phyloP scores from a whole-genome alignment of 345 rosid species.

The Aethionema arabicum region DNA sequence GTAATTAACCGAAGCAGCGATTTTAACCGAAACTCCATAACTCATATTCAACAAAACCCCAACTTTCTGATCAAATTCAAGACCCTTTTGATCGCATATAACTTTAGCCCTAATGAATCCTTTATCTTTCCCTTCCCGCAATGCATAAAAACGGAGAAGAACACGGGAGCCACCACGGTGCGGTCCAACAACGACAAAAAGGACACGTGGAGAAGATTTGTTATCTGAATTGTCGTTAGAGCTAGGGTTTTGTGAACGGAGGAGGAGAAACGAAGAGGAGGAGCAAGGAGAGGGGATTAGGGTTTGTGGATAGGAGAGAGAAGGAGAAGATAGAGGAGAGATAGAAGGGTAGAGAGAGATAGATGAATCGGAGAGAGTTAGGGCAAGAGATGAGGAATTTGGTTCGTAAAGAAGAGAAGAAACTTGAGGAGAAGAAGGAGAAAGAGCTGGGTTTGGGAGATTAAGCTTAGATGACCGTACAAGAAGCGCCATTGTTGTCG shows the following conservation, averaged over 20 bases:
- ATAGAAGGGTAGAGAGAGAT: slow-evolving; percentile 61
- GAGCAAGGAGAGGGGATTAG: slow-evolving; percentile 48
- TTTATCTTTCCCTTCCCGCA: slow-evolving; percentile 26
- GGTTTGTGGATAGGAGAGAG: slow-evolving; percentile 40
- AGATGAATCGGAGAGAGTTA: slow-evolving; percentile 61
- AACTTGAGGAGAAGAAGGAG: slow-evolving; percentile 43
- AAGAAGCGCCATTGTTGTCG: slow-evolving; percentile 39
- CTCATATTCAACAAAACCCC: slow-evolving; percentile 58
- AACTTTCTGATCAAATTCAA: slow-evolving; percentile 48
- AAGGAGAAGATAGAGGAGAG: slow-evolving; percentile 34
- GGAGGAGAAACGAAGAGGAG: slow-evolving; percentile 48
- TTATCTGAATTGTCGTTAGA: slow-evolving; percentile 12
- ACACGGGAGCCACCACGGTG: slow-evolving; percentile 57
- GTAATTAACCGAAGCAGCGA: slow-evolving; percentile 69
- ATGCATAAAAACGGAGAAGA: slow-evolving; percentile 51
- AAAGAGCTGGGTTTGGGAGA: slow-evolving; percentile 40
- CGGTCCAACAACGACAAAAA: slow-evolving; percentile 57
- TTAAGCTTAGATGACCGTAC: slow-evolving; percentile 50
- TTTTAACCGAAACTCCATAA: slow-evolving; percentile 60
- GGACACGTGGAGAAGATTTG: slow-evolving; percentile 34
- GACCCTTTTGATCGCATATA: slow-evolving; percentile 61
- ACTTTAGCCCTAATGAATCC: slow-evolving; percentile 50
- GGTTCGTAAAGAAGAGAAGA: slow-evolving; percentile 62
- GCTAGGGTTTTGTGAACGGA: slow-evolving; percentile 32
- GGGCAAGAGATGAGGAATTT: slow-evolving; percentile 62